Conservation (phyloP, 2,329 filamentous ascomycete species). For the Paracorniculantispora psalliotae region DNA sequence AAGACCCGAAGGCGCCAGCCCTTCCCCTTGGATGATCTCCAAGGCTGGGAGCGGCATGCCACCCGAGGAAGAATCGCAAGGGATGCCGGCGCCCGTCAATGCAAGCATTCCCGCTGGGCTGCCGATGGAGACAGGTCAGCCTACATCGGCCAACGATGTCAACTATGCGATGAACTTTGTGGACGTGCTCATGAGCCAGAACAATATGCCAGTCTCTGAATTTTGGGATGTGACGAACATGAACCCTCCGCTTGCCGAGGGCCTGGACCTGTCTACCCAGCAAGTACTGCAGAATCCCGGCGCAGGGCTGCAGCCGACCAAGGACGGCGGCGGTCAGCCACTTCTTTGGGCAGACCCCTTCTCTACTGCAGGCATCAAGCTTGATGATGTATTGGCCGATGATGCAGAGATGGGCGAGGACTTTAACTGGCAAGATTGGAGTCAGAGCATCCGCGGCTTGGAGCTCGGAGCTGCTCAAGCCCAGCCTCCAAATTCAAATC, state of each 20-base stretch:
- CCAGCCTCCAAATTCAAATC: conserved; percentile 6
- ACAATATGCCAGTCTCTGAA: conserved; percentile 1
- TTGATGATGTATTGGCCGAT: conserved; percentile 25
- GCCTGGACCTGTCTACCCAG: conserved; percentile 8
- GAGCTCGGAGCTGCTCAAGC: conserved; percentile 28
- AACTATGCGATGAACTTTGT: conserved; percentile 4
- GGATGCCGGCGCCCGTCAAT: not conserved
- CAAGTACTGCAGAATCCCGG: conserved; percentile 19
- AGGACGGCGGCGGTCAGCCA: conserved; percentile 33
- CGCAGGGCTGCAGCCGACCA: conserved; percentile 21
- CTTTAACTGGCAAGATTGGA: conserved; percentile 48
- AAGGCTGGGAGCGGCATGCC: conserved; percentile 17
- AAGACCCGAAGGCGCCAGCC: conserved; percentile 25
- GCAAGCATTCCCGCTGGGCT: not conserved
- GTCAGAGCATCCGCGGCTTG: conserved; percentile 35
- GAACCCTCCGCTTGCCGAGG: not conserved
- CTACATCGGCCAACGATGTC: not conserved
- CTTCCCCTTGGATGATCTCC: conserved; percentile 14
- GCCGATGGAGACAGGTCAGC: not conserved
- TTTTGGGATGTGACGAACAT: conserved; percentile 12
- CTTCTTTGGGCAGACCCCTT: conserved; percentile 38
- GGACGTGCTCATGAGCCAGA: not conserved
- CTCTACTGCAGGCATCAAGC: conserved; percentile 24
- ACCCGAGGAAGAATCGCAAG: not conserved
- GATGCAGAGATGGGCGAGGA: conserved; percentile 37